Evolutionary conservation across 169 alveolate genomes (phyloP), one percentile per base, ranked within the genome.

Genomic region (Plasmodium sp.): DNA sequence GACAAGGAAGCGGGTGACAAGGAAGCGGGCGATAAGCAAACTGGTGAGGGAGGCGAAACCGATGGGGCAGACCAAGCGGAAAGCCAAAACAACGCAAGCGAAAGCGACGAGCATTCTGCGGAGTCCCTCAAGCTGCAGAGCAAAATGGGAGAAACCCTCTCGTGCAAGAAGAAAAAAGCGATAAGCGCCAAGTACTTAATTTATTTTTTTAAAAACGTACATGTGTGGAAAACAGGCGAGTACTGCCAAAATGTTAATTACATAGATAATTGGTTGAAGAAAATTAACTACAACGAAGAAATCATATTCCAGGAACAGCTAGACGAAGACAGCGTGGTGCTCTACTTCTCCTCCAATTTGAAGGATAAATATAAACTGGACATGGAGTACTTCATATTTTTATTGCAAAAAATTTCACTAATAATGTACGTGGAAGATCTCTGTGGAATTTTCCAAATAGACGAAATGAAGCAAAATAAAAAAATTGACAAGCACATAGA

Each of bases 381-480:
- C 54, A 27, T 80, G 41, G 81, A 90, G 18, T 90, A 58, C 80
- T 81, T 90, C 82, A 62, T 90, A 33, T 90, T 90, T 54, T 62
- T 90, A 80, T 62, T 90, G 72, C 81, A 90, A 67, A 90, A 90
- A 90, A 48, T 90, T 18, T 79, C 94, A 18, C 82, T 90, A 67
- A 62, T 90, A 18, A 80, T 43, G 58, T 80, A 79, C 82, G 83
- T 90, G 36, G 88, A 90, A 80, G 62, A 79, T 45, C 72, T 90
- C 27, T 90, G 94, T 86, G 45, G 48, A 39, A 31, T 75, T 9
- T 86, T 75, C 67, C 74, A 77, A 9, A 58, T n/a, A n/a, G 81
- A 39, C 10, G 54, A n/a, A 34, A 45, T 31, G 39, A 36, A 62
- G 16, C 67, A 34, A 79, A 79, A 41, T 77, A 56, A 39, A 22